Conservation (phyloP, 805 yeast species). For the Ogataea methylovora region DNA sequence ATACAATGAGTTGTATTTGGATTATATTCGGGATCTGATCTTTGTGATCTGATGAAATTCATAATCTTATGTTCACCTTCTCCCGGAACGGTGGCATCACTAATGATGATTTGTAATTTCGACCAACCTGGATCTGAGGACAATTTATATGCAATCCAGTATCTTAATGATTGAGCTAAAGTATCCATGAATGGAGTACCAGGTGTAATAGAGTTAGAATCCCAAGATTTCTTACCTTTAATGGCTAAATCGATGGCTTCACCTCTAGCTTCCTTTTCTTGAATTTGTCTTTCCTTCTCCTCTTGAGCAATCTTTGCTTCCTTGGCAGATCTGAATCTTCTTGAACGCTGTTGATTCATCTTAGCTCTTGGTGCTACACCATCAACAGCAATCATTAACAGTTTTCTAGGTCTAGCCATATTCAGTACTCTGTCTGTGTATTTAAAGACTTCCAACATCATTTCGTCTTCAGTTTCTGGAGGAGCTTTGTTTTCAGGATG, state of each 20-base stretch:
- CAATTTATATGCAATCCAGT: conserved; percentile 89
- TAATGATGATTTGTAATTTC: conserved; percentile 76
- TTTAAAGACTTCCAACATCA: conserved; percentile 88
- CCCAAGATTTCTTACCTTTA: conserved; percentile 78
- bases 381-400: conserved; percentile 92
- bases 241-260: conserved; percentile 70
- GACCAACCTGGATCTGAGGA: conserved; percentile 93
- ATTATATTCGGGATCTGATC: conserved; percentile 78
- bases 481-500: conserved; percentile 97
- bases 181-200: conserved; percentile 98
- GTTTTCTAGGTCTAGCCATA: conserved; percentile 93
- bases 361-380: conserved; percentile 99
- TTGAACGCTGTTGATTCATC: conserved; percentile 93
- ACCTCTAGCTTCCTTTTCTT: conserved; percentile 56
- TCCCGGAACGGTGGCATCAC: conserved; percentile 97
- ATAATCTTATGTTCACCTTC: conserved; percentile 99
- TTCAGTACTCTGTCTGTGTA: conserved; percentile 87
- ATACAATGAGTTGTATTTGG: conserved; percentile 96
- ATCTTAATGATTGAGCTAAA: conserved; percentile 72
- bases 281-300: conserved; percentile 54
- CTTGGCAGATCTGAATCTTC: conserved; percentile 86
- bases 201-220: conserved; percentile 94
- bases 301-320: conserved; percentile 79
- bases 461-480: conserved; percentile 94
- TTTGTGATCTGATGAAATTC: conserved; percentile 88